Evolutionary conservation across 805 yeast species (phyloP).

Genomic region (Starmerella asiatica): DNA sequence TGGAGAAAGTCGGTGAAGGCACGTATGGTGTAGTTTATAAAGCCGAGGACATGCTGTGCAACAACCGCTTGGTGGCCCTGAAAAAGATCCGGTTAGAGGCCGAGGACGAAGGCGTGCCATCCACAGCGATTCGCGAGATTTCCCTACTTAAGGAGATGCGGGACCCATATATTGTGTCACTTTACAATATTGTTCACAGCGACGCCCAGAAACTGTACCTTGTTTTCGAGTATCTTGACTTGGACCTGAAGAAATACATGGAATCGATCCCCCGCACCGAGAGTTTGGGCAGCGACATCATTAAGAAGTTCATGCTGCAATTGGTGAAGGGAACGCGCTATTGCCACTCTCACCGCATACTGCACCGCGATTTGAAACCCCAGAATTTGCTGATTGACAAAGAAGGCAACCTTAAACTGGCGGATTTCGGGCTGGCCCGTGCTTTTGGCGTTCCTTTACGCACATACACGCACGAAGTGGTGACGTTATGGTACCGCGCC

Average conservation of each 20-base stretch:
- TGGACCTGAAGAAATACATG: constrained; percentile 94
- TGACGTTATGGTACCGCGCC: constrained; percentile 93
- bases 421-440: constrained; percentile 90
- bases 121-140: constrained; percentile 94
- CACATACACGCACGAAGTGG: constrained; percentile 96
- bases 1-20: constrained; percentile 94
- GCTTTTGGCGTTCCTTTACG: constrained; percentile 96
- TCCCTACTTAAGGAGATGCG: constrained; percentile 85
- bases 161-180: constrained; percentile 82
- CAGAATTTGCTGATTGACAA: constrained; percentile 89
- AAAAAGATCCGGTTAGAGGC: constrained; percentile 91
- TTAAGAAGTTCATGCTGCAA: constrained; percentile 86
- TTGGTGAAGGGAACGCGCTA: constrained; percentile 79
- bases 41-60: constrained; percentile 77
- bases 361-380: constrained; percentile 93
- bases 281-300: constrained; percentile 79
- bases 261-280: constrained; percentile 84
- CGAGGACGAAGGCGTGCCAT: constrained; percentile 97
- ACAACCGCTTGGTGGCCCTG: constrained; percentile 87
- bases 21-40: constrained; percentile 97
- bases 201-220: constrained; percentile 84
- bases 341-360: constrained; percentile 86
- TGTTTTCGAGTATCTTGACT: constrained; percentile 85
- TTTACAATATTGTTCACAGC: constrained; percentile 89
- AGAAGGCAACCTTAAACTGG: constrained; percentile 83